Percentiles rank a stretch among this genome's conserved stretches.
These are phyloP conservation scores for Colletotrichum paranaense DNA, from an alignment of 2,329 filamentous ascomycete species.

Conservation along the genomic window DNA sequence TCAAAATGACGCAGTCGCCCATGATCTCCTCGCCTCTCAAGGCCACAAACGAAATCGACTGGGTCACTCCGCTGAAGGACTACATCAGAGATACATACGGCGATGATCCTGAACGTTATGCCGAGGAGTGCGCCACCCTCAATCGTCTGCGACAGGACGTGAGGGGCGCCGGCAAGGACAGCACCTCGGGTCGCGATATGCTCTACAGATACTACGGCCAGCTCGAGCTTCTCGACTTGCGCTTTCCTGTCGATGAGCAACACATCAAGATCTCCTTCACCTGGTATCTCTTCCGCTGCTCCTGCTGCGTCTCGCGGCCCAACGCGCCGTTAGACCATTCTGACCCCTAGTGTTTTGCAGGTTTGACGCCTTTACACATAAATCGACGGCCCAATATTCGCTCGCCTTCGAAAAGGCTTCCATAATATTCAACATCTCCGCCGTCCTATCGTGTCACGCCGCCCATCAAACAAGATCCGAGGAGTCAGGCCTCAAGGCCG, in stretches of 20 bases:
- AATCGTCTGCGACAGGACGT: constrained; percentile 98
- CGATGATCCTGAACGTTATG: constrained; percentile 95
- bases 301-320: constrained; percentile 19
- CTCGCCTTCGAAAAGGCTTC: constrained; percentile 98
- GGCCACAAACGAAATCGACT: constrained; percentile 98
- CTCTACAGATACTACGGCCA: constrained; percentile 98
- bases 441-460: constrained; percentile 95
- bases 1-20: constrained; percentile 81
- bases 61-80: constrained; percentile 89
- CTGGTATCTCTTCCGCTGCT: constrained; percentile 70
- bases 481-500: constrained; percentile 92
- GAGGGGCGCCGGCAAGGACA: constrained; percentile 96
- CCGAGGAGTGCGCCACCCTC: constrained; percentile 93
- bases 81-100: constrained; percentile 96
- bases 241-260: constrained; percentile 97
- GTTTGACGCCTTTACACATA: constrained; percentile 99
- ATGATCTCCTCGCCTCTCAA: constrained; percentile 97
- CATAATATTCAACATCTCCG: constrained; percentile 99
- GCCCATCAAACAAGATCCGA: constrained; percentile 92
- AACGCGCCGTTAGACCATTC: not conserved
- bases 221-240: constrained; percentile 90
- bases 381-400: constrained; percentile 96
- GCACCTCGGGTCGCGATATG: constrained; percentile 90
- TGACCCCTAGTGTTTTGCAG: constrained; percentile 55
- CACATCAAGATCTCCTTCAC: constrained; percentile 99